These are phyloP conservation scores for Leccinum huronense DNA, from an alignment of 1,284 basidiomycete genomes.

Conservation along the genomic window DNA sequence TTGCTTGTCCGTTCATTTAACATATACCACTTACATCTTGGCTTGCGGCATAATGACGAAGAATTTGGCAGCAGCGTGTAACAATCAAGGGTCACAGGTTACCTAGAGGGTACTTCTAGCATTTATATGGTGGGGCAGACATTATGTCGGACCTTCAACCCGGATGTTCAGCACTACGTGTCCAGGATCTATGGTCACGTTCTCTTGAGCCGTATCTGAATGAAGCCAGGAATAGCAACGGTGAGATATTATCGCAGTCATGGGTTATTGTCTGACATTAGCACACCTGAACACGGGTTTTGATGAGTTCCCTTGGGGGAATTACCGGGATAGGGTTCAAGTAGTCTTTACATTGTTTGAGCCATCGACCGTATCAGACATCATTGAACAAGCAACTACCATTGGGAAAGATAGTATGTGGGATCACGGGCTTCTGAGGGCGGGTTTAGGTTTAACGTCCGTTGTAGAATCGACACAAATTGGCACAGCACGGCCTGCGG, in stretches of 20 bases:
- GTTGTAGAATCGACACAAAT: conserved; percentile 47
- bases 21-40: conserved; percentile 43
- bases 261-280: conserved; percentile 13
- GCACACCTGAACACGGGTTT: conserved; percentile 8
- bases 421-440: conserved; percentile 74
- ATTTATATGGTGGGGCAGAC: conserved; percentile 13
- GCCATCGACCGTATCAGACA: background rate
- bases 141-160: conserved; percentile 4
- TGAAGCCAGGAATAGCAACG: conserved; percentile 14
- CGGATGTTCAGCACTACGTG: conserved; percentile 5
- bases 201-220: conserved; percentile 10
- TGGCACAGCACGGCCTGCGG: conserved; percentile 29
- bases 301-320: background rate
- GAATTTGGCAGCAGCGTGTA: background rate
- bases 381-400: conserved; percentile 43
- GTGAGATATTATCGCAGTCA: conserved; percentile 21
- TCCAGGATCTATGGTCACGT: conserved; percentile 16
- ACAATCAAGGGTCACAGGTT: background rate
- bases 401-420: conserved; percentile 56
- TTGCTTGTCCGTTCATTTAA: background rate
- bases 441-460: conserved; percentile 76
- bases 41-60: conserved; percentile 38
- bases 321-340: background rate
- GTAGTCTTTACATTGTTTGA: background rate
- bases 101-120: background rate